Evolutionary conservation across 306 rosid species (phyloP).

Genomic region (Dryas alaskensis): DNA sequence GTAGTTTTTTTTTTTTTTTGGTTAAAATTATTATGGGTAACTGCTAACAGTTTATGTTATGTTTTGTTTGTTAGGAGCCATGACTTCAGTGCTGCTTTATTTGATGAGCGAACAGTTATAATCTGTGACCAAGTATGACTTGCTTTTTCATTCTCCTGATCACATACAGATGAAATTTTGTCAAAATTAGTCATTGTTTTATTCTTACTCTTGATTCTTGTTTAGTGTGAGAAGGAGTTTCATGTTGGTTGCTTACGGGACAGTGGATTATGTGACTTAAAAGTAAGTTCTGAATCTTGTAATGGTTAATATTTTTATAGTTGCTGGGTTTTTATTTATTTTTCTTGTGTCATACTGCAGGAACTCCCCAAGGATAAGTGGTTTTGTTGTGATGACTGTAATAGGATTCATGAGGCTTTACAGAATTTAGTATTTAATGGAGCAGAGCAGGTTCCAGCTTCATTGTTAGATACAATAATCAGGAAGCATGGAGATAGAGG

Average conservation of each 20-base stretch:
- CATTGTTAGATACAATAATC: slow-evolving; percentile 48
- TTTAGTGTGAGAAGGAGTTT: slow-evolving; percentile 96
- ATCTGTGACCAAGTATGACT: slow-evolving; percentile 90
- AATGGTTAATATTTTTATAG: slow-evolving; percentile 17
- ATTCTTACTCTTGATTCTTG: slow-evolving; percentile 27
- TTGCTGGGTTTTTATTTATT: slow-evolving; percentile 27
- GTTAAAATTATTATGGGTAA: too few relatives aligned
- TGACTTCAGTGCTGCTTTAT: slow-evolving; percentile 85
- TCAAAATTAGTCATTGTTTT: background rate
- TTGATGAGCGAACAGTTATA: slow-evolving; percentile 91
- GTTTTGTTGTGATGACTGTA: slow-evolving; percentile 93
- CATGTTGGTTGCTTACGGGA: slow-evolving; percentile 94
- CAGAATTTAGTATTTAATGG: slow-evolving; percentile 66
- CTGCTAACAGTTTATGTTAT: background rate
- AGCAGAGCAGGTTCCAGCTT: slow-evolving; percentile 57
- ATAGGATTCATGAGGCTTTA: slow-evolving; percentile 63
- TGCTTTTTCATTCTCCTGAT: background rate
- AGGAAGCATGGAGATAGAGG: slow-evolving; percentile 80
- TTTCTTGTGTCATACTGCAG: slow-evolving; percentile 36
- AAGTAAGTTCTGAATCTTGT: slow-evolving; percentile 48
- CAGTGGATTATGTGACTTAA: slow-evolving; percentile 73
- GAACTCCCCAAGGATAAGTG: slow-evolving; percentile 98
- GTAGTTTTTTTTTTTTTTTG: too few relatives aligned
- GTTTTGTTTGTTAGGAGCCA: slow-evolving; percentile 49
- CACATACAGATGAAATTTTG: too few relatives aligned